phyloP scores from a whole-genome alignment of 306 rosid genomes.

The Potentilla sterilis region DNA sequence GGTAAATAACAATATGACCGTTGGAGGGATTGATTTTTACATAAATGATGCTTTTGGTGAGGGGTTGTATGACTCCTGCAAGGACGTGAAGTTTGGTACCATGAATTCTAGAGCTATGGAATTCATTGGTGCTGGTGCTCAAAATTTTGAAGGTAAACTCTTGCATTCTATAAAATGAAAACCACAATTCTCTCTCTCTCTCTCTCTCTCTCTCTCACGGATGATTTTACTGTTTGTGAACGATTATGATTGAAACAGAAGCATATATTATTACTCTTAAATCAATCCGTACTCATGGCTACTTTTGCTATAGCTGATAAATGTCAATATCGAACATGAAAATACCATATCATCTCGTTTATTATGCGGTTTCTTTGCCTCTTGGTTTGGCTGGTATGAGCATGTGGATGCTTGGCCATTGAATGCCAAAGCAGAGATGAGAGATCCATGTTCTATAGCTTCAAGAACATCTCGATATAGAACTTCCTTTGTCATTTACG shows the following conservation, averaged over 20 bases:
- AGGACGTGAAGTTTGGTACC: slow-evolving; percentile 93
- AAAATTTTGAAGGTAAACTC: slow-evolving; percentile 69
- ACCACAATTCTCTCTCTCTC: slow-evolving; percentile 19
- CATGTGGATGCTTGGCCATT: not conserved
- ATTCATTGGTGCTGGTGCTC: slow-evolving; percentile 85
- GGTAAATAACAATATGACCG: slow-evolving; percentile 73
- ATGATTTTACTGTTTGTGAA: not conserved
- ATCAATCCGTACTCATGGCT: not conserved
- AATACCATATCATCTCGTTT: not conserved
- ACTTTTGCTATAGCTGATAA: not conserved
- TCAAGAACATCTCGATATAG: not conserved
- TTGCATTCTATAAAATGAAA: slow-evolving; percentile 30
- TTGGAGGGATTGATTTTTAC: slow-evolving; percentile 79
- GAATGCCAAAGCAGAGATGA: not conserved
- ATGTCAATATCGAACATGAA: not conserved
- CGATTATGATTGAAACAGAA: not conserved
- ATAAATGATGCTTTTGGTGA: slow-evolving; percentile 80
- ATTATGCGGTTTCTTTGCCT: not conserved
- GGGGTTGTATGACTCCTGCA: slow-evolving; percentile 92
- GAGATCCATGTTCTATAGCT: not conserved
- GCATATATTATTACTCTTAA: not conserved
- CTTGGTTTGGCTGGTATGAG: not conserved
- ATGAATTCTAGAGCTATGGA: slow-evolving; percentile 78
- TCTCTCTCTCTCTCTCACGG: slow-evolving; percentile 1
- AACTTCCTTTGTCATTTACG: slow-evolving; percentile 15